Evolutionary conservation across 116 monocot species (phyloP).

Genomic region (Trichopus zeylanicus): DNA sequence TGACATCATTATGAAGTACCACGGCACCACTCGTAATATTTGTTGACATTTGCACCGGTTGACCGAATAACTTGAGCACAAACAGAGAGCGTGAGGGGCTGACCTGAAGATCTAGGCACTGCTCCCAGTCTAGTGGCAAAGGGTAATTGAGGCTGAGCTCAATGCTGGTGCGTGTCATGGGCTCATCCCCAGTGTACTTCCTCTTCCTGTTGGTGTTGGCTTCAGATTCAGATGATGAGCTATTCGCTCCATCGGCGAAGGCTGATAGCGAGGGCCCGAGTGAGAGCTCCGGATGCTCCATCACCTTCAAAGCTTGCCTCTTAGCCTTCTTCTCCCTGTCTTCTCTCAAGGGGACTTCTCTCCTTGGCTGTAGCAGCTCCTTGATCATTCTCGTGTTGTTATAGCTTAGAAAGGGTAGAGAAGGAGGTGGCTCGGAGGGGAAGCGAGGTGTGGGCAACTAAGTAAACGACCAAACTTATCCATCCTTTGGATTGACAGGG

Average conservation of each 20-base stretch:
- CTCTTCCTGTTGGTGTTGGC: conserved; percentile 44
- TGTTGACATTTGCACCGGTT: neutral
- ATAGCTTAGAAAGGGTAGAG: conserved; percentile 1
- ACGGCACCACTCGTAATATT: too few relatives aligned
- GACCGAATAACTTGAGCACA: neutral
- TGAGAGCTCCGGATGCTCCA: conserved; percentile 54
- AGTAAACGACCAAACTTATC: conserved; percentile 1
- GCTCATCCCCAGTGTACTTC: conserved; percentile 52
- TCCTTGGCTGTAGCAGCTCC: conserved; percentile 33
- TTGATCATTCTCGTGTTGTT: conserved; percentile 24
- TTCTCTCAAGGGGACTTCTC: conserved; percentile 2
- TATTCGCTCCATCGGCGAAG: conserved; percentile 5
- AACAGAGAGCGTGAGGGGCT: conserved; percentile 13
- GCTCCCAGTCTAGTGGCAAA: conserved; percentile 91
- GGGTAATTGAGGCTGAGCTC: conserved; percentile 75
- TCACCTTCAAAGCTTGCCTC: conserved; percentile 11
- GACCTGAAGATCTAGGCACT: conserved; percentile 89
- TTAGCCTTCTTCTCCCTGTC: conserved; percentile 1
- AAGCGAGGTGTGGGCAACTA: conserved; percentile 1
- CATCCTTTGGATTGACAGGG: conserved; percentile 24
- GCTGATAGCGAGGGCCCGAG: conserved; percentile 32
- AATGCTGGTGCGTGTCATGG: conserved; percentile 22
- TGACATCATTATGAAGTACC: neutral
- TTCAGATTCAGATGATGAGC: conserved; percentile 34
- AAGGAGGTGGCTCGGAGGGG: conserved; percentile 1